These are phyloP conservation scores for Saccharomyces hybrid DNA, from an alignment of 1,139 yeast species.

Conservation along the genomic window DNA sequence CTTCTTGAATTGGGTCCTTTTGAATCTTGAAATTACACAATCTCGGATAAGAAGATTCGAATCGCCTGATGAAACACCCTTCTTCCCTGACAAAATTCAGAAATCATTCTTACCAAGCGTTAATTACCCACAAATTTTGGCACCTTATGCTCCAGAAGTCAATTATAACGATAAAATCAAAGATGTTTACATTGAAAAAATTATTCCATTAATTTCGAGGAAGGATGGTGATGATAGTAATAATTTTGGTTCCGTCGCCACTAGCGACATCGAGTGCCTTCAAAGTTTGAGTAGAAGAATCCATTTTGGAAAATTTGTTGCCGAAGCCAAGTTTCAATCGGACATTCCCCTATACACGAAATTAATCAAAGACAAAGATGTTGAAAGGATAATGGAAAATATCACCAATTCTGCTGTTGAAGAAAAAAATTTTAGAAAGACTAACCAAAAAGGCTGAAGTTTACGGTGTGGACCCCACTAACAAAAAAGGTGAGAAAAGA, in stretches of 20 bases:
- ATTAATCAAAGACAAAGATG: constrained; percentile 59
- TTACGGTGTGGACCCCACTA: constrained; percentile 83
- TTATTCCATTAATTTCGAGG: constrained; percentile 69
- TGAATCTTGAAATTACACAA: constrained; percentile 70
- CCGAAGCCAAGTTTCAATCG: constrained; percentile 78
- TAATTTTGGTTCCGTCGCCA: constrained; percentile 80
- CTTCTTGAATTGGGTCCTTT: constrained; percentile 77
- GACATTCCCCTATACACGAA: constrained; percentile 59
- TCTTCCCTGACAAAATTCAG: constrained; percentile 62
- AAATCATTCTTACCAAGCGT: constrained; percentile 71
- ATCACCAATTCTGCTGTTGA: constrained; percentile 88
- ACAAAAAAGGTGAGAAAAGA: constrained; percentile 63
- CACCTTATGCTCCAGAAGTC: constrained; percentile 63
- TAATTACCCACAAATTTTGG: constrained; percentile 71
- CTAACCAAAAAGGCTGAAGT: constrained; percentile 71
- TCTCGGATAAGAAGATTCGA: constrained; percentile 84
- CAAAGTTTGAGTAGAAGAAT: constrained; percentile 90
- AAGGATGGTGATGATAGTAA: constrained; percentile 70
- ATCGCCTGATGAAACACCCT: constrained; percentile 94
- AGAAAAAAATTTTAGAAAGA: constrained; percentile 69
- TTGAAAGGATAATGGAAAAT: constrained; percentile 64
- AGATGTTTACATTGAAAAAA: constrained; percentile 55
- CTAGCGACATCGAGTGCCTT: constrained; percentile 75
- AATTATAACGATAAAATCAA: constrained; percentile 68
- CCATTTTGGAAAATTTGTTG: constrained; percentile 95